phyloP scores from a whole-genome alignment of 495 filamentous ascomycete genomes.

The Aspergillus campestris region DNA sequence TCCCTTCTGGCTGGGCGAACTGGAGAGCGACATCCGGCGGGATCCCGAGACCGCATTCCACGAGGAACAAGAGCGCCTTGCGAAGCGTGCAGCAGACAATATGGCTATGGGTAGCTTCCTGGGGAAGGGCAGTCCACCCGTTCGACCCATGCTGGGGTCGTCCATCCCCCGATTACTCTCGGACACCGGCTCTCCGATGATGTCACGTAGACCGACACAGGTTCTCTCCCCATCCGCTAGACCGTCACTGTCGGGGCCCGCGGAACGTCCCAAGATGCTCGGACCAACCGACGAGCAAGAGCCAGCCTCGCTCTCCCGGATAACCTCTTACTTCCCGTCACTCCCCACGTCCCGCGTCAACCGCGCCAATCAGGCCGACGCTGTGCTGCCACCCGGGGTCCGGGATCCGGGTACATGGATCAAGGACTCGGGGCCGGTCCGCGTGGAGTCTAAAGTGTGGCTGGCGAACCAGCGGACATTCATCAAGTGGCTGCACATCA shows the following conservation, averaged over 20 bases:
- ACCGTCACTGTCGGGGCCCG: conserved; percentile 13
- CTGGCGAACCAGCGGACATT: conserved; percentile 96
- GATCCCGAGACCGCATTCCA: conserved; percentile 89
- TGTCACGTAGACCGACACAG: conserved; percentile 16
- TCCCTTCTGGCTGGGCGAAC: conserved; percentile 87
- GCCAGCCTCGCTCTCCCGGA: conserved; percentile 26
- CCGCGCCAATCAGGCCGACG: conserved; percentile 38
- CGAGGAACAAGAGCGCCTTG: conserved; percentile 75
- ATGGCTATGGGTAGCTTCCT: conserved; percentile 82
- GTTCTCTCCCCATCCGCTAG: conserved; percentile 12
- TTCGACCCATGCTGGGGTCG: conserved; percentile 46
- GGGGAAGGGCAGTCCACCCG: conserved; percentile 40
- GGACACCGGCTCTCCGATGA: conserved; percentile 16
- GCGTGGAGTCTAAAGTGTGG: conserved; percentile 96
- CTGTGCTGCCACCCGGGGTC: conserved; percentile 73
- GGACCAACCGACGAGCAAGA: conserved; percentile 13
- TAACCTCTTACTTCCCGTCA: conserved; percentile 57
- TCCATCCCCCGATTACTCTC: conserved; percentile 35
- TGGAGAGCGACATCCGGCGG: conserved; percentile 86
- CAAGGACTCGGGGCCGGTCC: conserved; percentile 84
- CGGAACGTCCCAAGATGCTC: neutral
- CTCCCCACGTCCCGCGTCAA: conserved; percentile 68
- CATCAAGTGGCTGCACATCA: conserved; percentile 95
- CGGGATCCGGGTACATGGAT: conserved; percentile 72
- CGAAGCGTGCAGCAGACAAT: conserved; percentile 73